A percentile compares a stretch with the other conserved stretches of the same genome.
phyloP scores from a whole-genome alignment of 1,284 basidiomycete genomes.

The Pisolithus thermaeus region DNA sequence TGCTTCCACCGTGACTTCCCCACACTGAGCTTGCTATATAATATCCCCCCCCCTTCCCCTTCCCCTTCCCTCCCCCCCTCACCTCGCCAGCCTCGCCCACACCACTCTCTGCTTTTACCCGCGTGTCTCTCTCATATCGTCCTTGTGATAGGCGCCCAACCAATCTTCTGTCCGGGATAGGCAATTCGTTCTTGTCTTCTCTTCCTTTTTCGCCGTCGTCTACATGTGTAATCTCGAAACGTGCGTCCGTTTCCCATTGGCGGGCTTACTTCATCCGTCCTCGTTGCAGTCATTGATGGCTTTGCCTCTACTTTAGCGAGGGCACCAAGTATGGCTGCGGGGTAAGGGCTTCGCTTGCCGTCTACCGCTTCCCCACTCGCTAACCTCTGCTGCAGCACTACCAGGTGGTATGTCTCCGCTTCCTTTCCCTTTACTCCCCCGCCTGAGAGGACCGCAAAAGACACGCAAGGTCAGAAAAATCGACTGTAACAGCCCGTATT shows the following conservation, averaged over 20 bases:
- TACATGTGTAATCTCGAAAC: conserved; percentile 70
- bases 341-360: conserved; percentile 45
- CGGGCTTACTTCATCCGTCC: conserved; percentile 12
- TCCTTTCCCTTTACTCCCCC: not conserved
- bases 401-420: conserved; percentile 36
- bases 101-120: conserved; percentile 11
- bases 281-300: not conserved
- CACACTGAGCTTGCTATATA: not conserved
- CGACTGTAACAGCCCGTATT: conserved; percentile 57
- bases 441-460: conserved; percentile 31
- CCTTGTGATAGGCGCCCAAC: conserved; percentile 8
- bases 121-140: no score
- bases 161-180: conserved; percentile 17
- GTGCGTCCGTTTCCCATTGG: conserved; percentile 36
- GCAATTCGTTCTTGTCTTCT: conserved; percentile 15
- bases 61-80: not conserved
- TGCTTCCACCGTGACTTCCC: conserved; percentile 26
- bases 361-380: conserved; percentile 6
- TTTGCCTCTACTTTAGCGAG: conserved; percentile 43
- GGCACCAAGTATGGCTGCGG: conserved; percentile 72
- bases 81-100: conserved; percentile 3
- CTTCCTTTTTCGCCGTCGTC: conserved; percentile 9
- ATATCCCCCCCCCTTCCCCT: conserved; percentile 7
- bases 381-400: conserved; percentile 40
- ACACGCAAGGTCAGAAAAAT: conserved; percentile 53